Evolutionary conservation across 352 stramenopile species (phyloP).

Genomic region (Pythium myriotylum): DNA sequence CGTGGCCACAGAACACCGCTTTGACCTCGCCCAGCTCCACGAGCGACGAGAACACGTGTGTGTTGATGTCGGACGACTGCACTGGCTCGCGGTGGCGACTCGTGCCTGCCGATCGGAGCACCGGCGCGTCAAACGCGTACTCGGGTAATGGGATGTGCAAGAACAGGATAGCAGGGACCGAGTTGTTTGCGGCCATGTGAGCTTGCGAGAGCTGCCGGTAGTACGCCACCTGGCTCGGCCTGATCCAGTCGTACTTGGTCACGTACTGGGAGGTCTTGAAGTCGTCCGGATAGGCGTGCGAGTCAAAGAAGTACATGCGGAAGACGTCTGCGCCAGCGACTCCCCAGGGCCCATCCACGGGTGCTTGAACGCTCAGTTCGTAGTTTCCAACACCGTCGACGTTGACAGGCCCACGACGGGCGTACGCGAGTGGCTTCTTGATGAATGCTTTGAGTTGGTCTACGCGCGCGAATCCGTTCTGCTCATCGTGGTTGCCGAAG

Average conservation of each 20-base stretch:
- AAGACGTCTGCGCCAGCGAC: slow-evolving; percentile 37
- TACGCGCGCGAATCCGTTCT: slow-evolving; percentile 42
- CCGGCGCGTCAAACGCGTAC: slow-evolving; percentile 13
- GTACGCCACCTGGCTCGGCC: slow-evolving; percentile 25
- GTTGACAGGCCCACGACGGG: slow-evolving; percentile 42
- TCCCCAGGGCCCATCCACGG: slow-evolving; percentile 42
- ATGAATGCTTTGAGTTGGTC: slow-evolving; percentile 40
- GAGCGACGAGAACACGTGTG: slow-evolving; percentile 25
- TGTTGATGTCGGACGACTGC: slow-evolving; percentile 13
- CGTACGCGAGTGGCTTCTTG: slow-evolving; percentile 45
- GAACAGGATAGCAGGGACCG: slow-evolving; percentile 33
- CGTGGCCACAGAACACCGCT: slow-evolving; percentile 34
- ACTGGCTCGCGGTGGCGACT: slow-evolving; percentile 7
- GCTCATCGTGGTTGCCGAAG: slow-evolving; percentile 72
- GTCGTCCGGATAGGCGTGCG: slow-evolving; percentile 35
- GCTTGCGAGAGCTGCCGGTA: slow-evolving; percentile 18
- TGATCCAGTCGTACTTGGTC: slow-evolving; percentile 31
- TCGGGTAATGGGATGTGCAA: slow-evolving; percentile 36
- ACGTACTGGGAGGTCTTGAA: slow-evolving; percentile 8
- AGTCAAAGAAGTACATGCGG: slow-evolving; percentile 78
- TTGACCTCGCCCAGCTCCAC: slow-evolving; percentile 33
- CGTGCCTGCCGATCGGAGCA: not conserved
- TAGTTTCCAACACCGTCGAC: slow-evolving; percentile 71
- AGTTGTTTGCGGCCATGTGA: slow-evolving; percentile 5
- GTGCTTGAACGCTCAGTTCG: slow-evolving; percentile 49